Conservation (phyloP, 768 basidiomycete genomes). For the Arthromyces matolae region DNA sequence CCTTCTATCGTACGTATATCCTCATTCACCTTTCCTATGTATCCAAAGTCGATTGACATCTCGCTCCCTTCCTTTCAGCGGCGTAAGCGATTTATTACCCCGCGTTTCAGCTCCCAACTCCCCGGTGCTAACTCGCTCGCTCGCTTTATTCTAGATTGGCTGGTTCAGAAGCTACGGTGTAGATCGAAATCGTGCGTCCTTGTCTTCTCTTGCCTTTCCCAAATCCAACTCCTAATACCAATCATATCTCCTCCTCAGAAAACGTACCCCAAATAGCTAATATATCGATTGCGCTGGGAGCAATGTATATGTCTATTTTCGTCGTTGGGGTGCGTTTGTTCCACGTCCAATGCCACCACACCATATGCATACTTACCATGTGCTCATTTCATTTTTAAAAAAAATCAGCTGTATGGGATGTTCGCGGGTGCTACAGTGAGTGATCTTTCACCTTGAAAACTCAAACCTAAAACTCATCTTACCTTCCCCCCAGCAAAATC, state of each 20-base stretch:
- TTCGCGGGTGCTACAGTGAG: constrained; percentile 48
- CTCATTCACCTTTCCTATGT: not conserved
- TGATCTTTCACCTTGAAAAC: constrained; percentile 1
- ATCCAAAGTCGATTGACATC: not conserved
- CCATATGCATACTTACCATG: too few relatives aligned
- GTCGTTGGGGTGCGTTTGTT: constrained; percentile 44
- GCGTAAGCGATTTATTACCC: constrained; percentile 22
- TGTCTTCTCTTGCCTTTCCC: too few relatives aligned
- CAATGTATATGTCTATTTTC: constrained; percentile 47
- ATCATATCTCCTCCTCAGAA: constrained; percentile 23
- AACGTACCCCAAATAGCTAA: constrained; percentile 43
- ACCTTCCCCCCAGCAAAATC: constrained; percentile 45
- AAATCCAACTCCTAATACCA: not conserved
- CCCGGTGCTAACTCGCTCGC: not conserved
- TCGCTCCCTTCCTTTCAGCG: constrained; percentile 21
- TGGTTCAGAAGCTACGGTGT: constrained; percentile 52
- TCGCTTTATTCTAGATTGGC: constrained; percentile 52
- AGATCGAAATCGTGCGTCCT: constrained; percentile 49
- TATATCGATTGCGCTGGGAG: constrained; percentile 58
- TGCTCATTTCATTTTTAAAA: too few relatives aligned
- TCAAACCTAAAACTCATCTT: not conserved
- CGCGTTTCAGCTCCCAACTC: not conserved
- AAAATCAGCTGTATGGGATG: constrained; percentile 52
- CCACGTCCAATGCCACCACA: too few relatives aligned
- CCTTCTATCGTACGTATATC: constrained; percentile 53